Base-by-base conservation (phyloP, 345 rosid species). In the Aurinia saxatilis region DNA sequence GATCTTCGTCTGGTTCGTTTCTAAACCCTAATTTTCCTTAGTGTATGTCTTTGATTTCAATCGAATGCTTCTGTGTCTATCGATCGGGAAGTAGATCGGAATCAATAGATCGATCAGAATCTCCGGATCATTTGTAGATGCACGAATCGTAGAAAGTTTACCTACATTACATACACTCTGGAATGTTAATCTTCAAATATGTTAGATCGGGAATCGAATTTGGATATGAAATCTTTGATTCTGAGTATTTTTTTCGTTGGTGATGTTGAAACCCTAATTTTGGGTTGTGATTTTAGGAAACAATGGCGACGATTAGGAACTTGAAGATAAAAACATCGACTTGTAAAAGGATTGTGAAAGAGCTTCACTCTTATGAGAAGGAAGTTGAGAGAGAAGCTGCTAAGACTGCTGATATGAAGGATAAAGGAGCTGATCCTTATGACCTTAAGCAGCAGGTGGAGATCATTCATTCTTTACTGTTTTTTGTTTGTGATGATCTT, bases 341-440 rank as follows among this genome's bases (percentile, higher is more conserved):
- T 2, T 87, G 98, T 76, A 89, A 82, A 48, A 79, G 97, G 54
- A 73, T 89, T n/a, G 76, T 78, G 57, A 92, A 89, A 71, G 98
- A 92, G 82, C 77, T 89, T 51, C 74, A 77, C 57, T 92, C 93
- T 2, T 92, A 92, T 61, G 93, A 92, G 85, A 89, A 87, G 70
- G 97, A 92, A 67, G 98, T 89, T 4, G 97, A 87, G 45, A 87
- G 84, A 50, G 98, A 92, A 87, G 90, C 88, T 49, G 81, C 90
- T 2, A 87, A 82, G 66, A 92, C 97, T 18, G 84, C 85, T 12
- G 90, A 78, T 50, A 89, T 92, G 95, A 92, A 92, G 77, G 90
- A 89, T 41, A 87, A 81, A 57, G 88, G 90, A 23, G 95, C 95
- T 12, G 98, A 92, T 56, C 95, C 88, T 45, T 92, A 87, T 64